Evolutionary conservation across 2,329 filamentous ascomycete genomes (phyloP), one percentile per base, ranked within the genome.

Genomic region (Diplodia mutila): DNA sequence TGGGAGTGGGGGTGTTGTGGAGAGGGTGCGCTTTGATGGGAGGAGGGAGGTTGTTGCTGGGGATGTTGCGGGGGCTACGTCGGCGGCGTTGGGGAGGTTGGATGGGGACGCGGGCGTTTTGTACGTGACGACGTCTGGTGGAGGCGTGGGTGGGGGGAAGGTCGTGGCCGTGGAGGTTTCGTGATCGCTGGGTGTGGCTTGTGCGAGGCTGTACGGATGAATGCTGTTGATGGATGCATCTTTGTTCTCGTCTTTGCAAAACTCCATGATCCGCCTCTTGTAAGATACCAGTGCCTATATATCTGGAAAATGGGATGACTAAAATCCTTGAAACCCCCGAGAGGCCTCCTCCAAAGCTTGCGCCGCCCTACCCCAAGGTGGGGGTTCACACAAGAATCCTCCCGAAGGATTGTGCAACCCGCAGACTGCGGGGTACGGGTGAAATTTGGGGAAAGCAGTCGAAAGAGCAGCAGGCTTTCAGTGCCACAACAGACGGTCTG

Each of bases 1-100:
- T 14, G 49, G 49, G 7, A 46, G 39, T 11, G 27, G 32, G 2
- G 34, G 25, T 14, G 61, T 23, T 1, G 32, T 65, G 2, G 18
- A 53, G 29, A 59, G 63, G 55, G 61, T 72, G 14, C 29, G n/a
- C n/a, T n/a, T 57, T 4, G 64, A 70, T 55, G 72, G 72, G n/a
- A 65, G 59, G 11, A 21, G 68, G 5, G 67, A 57, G 42, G 67
- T 61, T 12, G 16, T 73, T 5, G 67, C 69, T 2, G 61, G 11
- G 12, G 51, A 37, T 4, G 67, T 74, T 6, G 65, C 54, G 23
- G 73, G 74, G 2, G 57, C 69, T 0, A 74, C 73, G 23, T 55
- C 68, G 25, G 70, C 61, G 8, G 54, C 67, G 11, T 69, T 73
- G 39, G 74, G 72, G 11, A 69, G 70, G 29, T 69, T 66, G 2